These are phyloP conservation scores for Lecanicillium sp. DNA, from an alignment of 2,329 filamentous ascomycete genomes.

Conservation along the genomic window DNA sequence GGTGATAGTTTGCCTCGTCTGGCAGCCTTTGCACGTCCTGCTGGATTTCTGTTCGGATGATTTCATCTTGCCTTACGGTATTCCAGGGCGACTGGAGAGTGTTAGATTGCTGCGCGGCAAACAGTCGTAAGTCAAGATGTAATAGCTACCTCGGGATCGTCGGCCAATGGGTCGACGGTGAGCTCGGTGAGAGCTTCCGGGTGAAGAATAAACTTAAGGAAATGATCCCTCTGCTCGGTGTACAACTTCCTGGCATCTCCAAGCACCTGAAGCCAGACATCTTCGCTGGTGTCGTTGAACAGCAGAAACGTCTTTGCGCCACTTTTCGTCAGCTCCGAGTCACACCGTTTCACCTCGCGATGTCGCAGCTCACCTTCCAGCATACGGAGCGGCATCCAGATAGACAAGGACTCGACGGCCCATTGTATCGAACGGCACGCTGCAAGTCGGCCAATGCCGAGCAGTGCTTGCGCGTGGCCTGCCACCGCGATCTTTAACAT, in stretches of 20 bases:
- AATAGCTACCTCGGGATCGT: slow-evolving; percentile 56
- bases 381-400: slow-evolving; percentile 76
- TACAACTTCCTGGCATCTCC: slow-evolving; percentile 68
- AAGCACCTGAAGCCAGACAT: slow-evolving; percentile 62
- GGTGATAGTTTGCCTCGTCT: slow-evolving; percentile 83
- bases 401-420: slow-evolving; percentile 54
- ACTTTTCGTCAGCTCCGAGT: slow-evolving; percentile 8
- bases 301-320: slow-evolving; percentile 64
- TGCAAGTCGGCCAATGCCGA: slow-evolving; percentile 54
- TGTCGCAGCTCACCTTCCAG: slow-evolving; percentile 63
- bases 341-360: not conserved
- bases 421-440: slow-evolving; percentile 54
- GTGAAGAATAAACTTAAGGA: slow-evolving; percentile 75
- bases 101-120: slow-evolving; percentile 5
- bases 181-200: slow-evolving; percentile 69
- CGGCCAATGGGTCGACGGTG: slow-evolving; percentile 74
- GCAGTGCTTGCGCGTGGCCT: slow-evolving; percentile 51
- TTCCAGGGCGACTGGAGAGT: slow-evolving; percentile 77
- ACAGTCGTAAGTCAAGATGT: too few species aligned
- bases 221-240: slow-evolving; percentile 60
- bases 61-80: slow-evolving; percentile 75
- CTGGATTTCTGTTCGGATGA: slow-evolving; percentile 76
- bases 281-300: slow-evolving; percentile 57
- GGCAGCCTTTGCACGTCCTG: slow-evolving; percentile 94
- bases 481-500: slow-evolving; percentile 56